These are phyloP conservation scores for Kwoniella bestiolae DNA, from an alignment of 768 basidiomycete genomes.

Conservation along the genomic window DNA sequence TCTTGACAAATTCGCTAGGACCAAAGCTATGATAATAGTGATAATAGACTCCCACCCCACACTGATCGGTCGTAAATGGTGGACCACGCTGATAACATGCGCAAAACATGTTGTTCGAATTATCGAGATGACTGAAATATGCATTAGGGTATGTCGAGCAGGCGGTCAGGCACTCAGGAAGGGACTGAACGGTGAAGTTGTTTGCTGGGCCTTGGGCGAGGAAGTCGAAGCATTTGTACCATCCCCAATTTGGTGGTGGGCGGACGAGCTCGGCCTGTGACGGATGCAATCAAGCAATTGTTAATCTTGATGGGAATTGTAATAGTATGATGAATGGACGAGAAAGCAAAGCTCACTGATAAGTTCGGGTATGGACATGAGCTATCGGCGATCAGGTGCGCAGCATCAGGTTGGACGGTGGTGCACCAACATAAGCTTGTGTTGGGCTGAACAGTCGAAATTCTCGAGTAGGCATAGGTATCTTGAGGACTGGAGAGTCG, in stretches of 20 bases:
- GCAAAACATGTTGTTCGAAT: not conserved
- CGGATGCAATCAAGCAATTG: not conserved
- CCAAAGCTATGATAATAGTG: constrained; percentile 4
- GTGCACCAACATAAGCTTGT: not conserved
- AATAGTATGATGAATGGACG: not conserved
- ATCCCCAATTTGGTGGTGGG: constrained; percentile 5
- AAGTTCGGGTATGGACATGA: constrained; percentile 2
- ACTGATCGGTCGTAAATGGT: constrained; percentile 2
- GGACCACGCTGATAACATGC: constrained; percentile 10
- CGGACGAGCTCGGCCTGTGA: constrained; percentile 1
- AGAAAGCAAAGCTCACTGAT: not conserved
- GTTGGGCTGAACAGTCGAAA: not conserved
- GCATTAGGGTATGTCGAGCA: constrained; percentile 3
- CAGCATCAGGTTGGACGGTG: not conserved
- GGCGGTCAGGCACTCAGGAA: not conserved
- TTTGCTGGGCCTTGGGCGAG: not conserved
- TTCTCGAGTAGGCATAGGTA: not conserved
- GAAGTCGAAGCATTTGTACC: constrained; percentile 12
- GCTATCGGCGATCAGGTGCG: not conserved
- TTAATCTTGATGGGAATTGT: not conserved
- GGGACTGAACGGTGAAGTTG: not conserved
- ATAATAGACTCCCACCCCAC: not conserved
- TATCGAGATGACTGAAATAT: not conserved
- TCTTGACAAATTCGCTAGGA: not conserved
- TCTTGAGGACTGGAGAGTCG: not conserved